Percentiles rank a stretch among this genome's conserved stretches.
Conservation (phyloP, 2,329 filamentous ascomycete genomes). For the Fusarium sp. region DNA sequence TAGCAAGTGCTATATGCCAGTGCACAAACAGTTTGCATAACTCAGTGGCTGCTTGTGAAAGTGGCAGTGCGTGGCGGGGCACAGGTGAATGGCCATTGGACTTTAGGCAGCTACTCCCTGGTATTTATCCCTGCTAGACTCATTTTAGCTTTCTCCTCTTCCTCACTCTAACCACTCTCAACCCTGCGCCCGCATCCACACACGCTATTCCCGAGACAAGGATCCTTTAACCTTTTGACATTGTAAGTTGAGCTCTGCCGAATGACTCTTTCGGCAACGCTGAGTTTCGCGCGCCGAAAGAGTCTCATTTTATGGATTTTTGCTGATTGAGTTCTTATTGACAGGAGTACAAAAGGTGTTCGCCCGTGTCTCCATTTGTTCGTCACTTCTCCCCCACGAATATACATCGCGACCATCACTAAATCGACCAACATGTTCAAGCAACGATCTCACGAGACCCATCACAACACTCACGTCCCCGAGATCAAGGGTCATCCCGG, state of each 20-base stretch:
- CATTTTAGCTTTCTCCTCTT: neutral
- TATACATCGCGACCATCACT: neutral
- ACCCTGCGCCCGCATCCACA: neutral
- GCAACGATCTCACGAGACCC: constrained; percentile 17
- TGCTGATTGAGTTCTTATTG: rapidly evolving
- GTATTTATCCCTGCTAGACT: neutral
- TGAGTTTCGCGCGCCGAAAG: neutral
- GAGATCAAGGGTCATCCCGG: neutral
- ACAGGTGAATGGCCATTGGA: neutral
- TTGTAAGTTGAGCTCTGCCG: neutral
- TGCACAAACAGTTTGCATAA: rapidly evolving
- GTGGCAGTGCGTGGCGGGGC: neutral
- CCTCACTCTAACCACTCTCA: neutral
- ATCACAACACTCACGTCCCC: constrained; percentile 3
- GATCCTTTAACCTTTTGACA: neutral
- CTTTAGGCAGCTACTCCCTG: neutral
- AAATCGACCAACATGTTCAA: constrained; percentile 9
- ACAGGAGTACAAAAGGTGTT: rapidly evolving
- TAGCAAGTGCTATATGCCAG: neutral
- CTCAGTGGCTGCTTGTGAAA: neutral
- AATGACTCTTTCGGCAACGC: neutral
- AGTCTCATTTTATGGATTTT: neutral
- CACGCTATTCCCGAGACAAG: neutral
- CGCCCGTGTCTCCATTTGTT: neutral
- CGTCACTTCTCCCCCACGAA: neutral